phyloP scores from a whole-genome alignment of 108 stramenopile genomes.

The Pseudonitzschia multistriata region DNA sequence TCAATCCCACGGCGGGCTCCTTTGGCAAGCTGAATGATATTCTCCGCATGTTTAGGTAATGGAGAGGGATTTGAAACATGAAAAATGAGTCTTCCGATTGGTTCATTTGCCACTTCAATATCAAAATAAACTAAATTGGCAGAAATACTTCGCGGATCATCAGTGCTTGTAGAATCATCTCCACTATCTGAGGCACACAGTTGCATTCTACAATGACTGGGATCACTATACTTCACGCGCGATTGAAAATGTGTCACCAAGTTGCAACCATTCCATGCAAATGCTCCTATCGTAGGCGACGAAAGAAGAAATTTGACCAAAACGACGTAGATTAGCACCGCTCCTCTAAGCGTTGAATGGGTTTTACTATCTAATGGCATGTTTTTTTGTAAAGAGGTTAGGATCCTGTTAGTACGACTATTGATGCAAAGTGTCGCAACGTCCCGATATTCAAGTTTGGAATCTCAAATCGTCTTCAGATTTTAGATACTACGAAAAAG shows the following conservation, averaged over 20 bases:
- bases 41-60: conserved; percentile 61
- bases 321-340: background rate
- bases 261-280: background rate
- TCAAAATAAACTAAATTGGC: conserved; percentile 49
- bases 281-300: background rate
- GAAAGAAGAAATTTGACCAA: background rate
- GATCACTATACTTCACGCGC: background rate
- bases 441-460: too few relatives aligned
- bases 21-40: conserved; percentile 49
- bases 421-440: too few relatives aligned
- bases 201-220: background rate
- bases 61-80: conserved; percentile 41
- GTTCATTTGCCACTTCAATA: conserved; percentile 37
- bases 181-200: background rate
- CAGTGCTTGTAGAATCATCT: background rate
- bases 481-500: too few relatives aligned
- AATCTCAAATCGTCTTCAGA: too few relatives aligned
- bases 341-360: background rate
- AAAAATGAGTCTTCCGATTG: conserved; percentile 56
- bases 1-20: conserved; percentile 46
- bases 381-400: too few relatives aligned
- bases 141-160: conserved; percentile 3
- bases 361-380: too few relatives aligned
- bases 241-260: background rate
- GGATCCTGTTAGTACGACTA: too few relatives aligned